These are phyloP conservation scores for Pichia sp. DNA, from an alignment of 1,139 yeast genomes.

Conservation along the genomic window DNA sequence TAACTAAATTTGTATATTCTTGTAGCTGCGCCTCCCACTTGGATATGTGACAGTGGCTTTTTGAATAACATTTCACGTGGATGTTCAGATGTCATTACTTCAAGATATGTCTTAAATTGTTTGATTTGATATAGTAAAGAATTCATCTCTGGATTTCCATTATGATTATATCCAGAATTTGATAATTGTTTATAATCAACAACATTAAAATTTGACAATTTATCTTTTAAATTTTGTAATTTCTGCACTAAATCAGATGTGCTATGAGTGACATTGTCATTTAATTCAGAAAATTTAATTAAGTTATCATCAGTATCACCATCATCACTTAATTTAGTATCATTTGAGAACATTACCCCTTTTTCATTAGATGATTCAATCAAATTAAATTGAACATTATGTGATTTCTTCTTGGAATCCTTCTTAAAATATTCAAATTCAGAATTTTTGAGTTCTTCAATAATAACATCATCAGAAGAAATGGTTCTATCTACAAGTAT, in stretches of 20 bases:
- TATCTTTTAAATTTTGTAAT: slow-evolving; percentile 17
- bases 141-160: slow-evolving; percentile 30
- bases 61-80: slow-evolving; percentile 29
- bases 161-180: slow-evolving; percentile 16
- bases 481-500: slow-evolving; percentile 37
- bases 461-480: slow-evolving; percentile 26
- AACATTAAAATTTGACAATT: slow-evolving; percentile 21
- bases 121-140: slow-evolving; percentile 35
- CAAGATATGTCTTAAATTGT: slow-evolving; percentile 38
- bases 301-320: not conserved
- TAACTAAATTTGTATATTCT: slow-evolving; percentile 21
- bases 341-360: slow-evolving; percentile 24
- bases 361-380: slow-evolving; percentile 9
- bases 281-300: slow-evolving; percentile 12
- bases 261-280: slow-evolving; percentile 12
- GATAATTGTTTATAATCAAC: slow-evolving; percentile 21
- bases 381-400: not conserved
- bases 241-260: slow-evolving; percentile 15
- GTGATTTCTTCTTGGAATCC: slow-evolving; percentile 1
- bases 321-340: slow-evolving; percentile 20
- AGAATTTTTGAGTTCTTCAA: slow-evolving; percentile 6
- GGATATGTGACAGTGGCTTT: slow-evolving; percentile 20
- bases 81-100: slow-evolving; percentile 32
- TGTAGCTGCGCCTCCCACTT: slow-evolving; percentile 3
- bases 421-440: slow-evolving; percentile 9